A percentile compares a stretch with the other conserved stretches of the same genome.
These are phyloP conservation scores for Boletus coccyginus DNA, from an alignment of 768 basidiomycete species.

Conservation along the genomic window DNA sequence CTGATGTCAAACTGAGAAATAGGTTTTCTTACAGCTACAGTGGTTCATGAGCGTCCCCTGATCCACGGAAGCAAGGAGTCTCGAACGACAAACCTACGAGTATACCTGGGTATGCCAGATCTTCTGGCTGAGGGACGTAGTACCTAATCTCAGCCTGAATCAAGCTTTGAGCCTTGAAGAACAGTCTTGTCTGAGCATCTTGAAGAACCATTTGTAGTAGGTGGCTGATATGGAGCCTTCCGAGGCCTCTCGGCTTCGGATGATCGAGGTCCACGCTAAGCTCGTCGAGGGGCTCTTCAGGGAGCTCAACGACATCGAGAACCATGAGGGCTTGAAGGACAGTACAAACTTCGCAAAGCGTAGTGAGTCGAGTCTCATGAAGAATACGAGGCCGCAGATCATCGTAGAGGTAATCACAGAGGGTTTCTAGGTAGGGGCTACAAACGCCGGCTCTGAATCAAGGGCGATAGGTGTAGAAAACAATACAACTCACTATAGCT, in stretches of 20 bases:
- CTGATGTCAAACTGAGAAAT: slow-evolving; percentile 43
- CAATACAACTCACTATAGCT: slow-evolving; percentile 54
- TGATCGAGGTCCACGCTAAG: slow-evolving; percentile 42
- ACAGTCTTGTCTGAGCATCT: slow-evolving; percentile 92
- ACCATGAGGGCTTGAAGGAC: slow-evolving; percentile 97
- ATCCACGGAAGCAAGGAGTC: not conserved
- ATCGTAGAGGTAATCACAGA: slow-evolving; percentile 95
- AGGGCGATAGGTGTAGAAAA: not conserved
- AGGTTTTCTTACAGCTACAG: slow-evolving; percentile 46
- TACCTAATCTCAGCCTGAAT: slow-evolving; percentile 87
- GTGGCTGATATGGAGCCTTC: slow-evolving; percentile 72
- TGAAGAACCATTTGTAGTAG: slow-evolving; percentile 88
- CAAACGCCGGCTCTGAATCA: not conserved
- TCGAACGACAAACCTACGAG: slow-evolving; percentile 54
- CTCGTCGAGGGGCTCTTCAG: slow-evolving; percentile 28
- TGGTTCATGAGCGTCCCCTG: slow-evolving; percentile 3
- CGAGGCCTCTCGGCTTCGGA: slow-evolving; percentile 40
- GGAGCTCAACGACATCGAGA: slow-evolving; percentile 60
- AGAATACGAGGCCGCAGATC: slow-evolving; percentile 93
- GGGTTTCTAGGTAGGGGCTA: slow-evolving; percentile 84
- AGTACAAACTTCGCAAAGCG: slow-evolving; percentile 93
- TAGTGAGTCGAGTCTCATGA: slow-evolving; percentile 84
- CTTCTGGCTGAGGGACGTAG: slow-evolving; percentile 72
- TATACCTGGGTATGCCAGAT: slow-evolving; percentile 85
- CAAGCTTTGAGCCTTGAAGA: slow-evolving; percentile 94